Conservation (phyloP, 257 asterid species). For the Nicotiana attenuata region DNA sequence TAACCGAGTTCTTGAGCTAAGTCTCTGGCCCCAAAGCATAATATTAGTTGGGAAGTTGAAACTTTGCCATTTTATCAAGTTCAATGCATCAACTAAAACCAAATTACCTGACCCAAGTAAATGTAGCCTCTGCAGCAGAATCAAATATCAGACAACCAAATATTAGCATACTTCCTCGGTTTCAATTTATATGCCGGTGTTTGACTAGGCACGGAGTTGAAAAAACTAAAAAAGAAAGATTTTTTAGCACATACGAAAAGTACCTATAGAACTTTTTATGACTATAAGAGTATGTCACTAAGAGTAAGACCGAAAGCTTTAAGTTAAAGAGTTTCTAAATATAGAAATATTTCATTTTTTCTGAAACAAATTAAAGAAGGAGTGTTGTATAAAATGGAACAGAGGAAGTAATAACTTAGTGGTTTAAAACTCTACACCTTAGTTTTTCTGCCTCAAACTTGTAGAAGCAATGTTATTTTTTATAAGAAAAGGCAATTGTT, state of each 20-base stretch:
- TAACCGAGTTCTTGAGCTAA: slow-evolving; percentile 71
- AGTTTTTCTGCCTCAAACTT: background rate
- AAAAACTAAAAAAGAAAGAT: too few species aligned
- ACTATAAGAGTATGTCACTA: too few species aligned
- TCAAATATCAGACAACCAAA: slow-evolving; percentile 10
- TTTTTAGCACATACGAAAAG: too few species aligned
- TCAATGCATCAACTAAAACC: slow-evolving; percentile 57
- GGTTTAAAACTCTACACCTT: background rate
- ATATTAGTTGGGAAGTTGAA: slow-evolving; percentile 86
- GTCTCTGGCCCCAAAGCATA: slow-evolving; percentile 88
- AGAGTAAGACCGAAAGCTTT: too few species aligned
- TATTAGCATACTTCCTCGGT: background rate
- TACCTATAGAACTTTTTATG: too few species aligned
- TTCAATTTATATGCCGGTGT: too few species aligned
- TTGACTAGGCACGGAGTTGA: too few species aligned
- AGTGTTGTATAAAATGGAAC: too few species aligned
- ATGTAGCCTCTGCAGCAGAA: slow-evolving; percentile 52
- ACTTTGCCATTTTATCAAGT: slow-evolving; percentile 78
- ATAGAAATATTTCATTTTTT: too few species aligned
- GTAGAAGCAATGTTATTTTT: background rate
- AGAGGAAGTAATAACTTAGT: background rate
- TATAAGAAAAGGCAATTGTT: background rate
- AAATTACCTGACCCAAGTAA: slow-evolving; percentile 72
- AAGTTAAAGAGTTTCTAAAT: too few species aligned
- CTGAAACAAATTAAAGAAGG: too few species aligned